Percentiles rank a stretch among this genome's conserved stretches.
Evolutionary conservation across 1,284 basidiomycete species (phyloP).

Genomic region (Boletus smithii): DNA sequence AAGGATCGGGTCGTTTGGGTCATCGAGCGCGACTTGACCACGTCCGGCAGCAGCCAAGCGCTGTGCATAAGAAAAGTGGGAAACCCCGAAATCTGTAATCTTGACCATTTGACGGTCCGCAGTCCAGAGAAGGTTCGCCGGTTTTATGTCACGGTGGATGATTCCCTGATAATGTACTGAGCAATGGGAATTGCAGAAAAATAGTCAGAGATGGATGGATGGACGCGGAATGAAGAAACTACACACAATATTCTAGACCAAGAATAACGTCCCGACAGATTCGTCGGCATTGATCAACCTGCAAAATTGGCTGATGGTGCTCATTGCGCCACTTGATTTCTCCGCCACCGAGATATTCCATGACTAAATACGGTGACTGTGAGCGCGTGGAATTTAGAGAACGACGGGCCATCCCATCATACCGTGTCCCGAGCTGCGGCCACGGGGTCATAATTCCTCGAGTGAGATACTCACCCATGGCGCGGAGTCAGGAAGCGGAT

Average conservation of each 20-base stretch:
- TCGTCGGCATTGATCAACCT: slow-evolving; percentile 77
- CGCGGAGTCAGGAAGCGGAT: slow-evolving; percentile 22
- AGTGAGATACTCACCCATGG: slow-evolving; percentile 18
- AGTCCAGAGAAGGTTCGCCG: slow-evolving; percentile 93
- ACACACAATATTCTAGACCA: slow-evolving; percentile 89
- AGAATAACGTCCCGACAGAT: slow-evolving; percentile 92
- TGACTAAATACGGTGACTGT: slow-evolving; percentile 52
- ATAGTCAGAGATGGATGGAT: slow-evolving; percentile 7
- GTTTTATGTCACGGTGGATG: slow-evolving; percentile 99
- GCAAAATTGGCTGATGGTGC: slow-evolving; percentile 68
- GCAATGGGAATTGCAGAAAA: slow-evolving; percentile 6
- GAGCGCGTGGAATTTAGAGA: slow-evolving; percentile 13
- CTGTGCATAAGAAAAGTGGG: slow-evolving; percentile 89
- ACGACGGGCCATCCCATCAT: slow-evolving; percentile 26
- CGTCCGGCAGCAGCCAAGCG: slow-evolving; percentile 55
- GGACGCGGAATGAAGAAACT: slow-evolving; percentile 5
- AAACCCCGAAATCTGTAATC: slow-evolving; percentile 97
- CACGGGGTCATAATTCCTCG: slow-evolving; percentile 35
- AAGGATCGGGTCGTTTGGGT: slow-evolving; percentile 57
- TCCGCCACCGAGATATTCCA: slow-evolving; percentile 95
- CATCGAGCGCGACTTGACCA: slow-evolving; percentile 37
- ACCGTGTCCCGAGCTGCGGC: slow-evolving; percentile 30
- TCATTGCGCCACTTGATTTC: slow-evolving; percentile 86
- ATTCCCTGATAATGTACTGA: slow-evolving; percentile 95
- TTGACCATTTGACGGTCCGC: slow-evolving; percentile 84